These are phyloP conservation scores for Closterium sp. DNA, from an alignment of 139 green algal genomes.

Conservation along the genomic window DNA sequence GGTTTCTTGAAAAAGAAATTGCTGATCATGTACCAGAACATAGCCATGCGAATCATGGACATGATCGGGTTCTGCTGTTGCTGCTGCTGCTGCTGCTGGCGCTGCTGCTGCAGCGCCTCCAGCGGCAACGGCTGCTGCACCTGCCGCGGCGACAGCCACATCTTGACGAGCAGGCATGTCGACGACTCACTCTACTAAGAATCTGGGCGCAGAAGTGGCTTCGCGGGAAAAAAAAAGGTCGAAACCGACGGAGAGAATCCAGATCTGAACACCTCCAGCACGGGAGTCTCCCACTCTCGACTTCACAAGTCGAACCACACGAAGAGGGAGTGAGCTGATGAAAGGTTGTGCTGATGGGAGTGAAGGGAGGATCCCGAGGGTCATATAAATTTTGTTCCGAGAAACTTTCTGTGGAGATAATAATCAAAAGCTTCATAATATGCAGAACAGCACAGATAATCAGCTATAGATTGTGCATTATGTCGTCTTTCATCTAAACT, in stretches of 20 bases:
- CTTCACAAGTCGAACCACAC: neutral
- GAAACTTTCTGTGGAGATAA: too few species aligned
- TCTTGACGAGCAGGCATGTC: neutral
- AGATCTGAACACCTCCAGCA: neutral
- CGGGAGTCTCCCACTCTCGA: too few species aligned
- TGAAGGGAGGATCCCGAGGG: too few species aligned
- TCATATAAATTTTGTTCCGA: neutral
- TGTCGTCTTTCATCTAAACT: too few species aligned
- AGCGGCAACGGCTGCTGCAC: neutral
- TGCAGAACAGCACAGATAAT: too few species aligned
- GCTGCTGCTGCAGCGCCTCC: neutral
- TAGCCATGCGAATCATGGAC: conserved; percentile 51
- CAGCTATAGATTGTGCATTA: too few species aligned
- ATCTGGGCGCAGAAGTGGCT: neutral
- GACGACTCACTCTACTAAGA: neutral
- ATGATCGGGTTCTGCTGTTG: neutral
- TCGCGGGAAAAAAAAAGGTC: neutral
- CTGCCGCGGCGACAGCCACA: neutral
- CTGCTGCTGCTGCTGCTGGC: neutral
- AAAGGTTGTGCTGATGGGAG: too few species aligned
- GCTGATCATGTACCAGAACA: conserved; percentile 72
- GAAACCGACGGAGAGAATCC: neutral
- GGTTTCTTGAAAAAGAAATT: conserved; percentile 42
- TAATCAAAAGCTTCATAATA: too few species aligned
- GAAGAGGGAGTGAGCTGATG: neutral